Conservation (phyloP, 2,329 filamentous ascomycete species). For the Scedosporium minutisporum region DNA sequence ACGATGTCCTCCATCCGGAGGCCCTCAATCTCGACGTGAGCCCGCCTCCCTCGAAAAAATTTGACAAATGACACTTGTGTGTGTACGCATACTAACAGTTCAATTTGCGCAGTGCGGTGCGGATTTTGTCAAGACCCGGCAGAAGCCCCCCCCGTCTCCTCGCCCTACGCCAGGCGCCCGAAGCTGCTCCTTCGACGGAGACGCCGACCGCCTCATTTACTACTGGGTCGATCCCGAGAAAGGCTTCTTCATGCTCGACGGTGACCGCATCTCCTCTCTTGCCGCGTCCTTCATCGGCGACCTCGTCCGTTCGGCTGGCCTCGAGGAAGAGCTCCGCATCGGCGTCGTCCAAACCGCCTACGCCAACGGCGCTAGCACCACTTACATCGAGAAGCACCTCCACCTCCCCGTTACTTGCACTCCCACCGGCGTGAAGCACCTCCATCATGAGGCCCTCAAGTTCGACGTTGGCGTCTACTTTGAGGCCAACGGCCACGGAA, state of each 20-base stretch:
- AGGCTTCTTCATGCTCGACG: conserved; percentile 86
- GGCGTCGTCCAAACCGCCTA: conserved; percentile 97
- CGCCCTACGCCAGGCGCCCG: conserved; percentile 68
- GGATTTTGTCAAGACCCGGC: conserved; percentile 95
- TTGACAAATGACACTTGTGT: too few species aligned
- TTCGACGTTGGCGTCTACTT: conserved; percentile 98
- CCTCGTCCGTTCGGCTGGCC: conserved; percentile 68
- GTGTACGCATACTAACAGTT: too few species aligned
- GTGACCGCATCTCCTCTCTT: conserved; percentile 91
- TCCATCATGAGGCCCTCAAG: conserved; percentile 91
- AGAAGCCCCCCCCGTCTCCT: conserved; percentile 75
- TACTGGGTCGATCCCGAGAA: conserved; percentile 80
- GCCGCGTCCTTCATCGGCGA: conserved; percentile 90
- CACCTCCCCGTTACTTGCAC: conserved; percentile 88
- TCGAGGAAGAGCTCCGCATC: conserved; percentile 73
- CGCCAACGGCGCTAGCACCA: conserved; percentile 89
- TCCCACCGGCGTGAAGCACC: conserved; percentile 90
- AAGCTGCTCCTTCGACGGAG: conserved; percentile 86
- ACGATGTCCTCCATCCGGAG: conserved; percentile 84
- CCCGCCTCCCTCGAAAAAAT: conserved; percentile 4
- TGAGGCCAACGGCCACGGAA: conserved; percentile 96
- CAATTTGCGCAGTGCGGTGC: conserved; percentile 61
- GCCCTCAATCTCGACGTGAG: conserved; percentile 77
- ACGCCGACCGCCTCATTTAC: conserved; percentile 91
- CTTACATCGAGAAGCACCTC: conserved; percentile 80